phyloP scores from a whole-genome alignment of 2,329 filamentous ascomycete species.

The Colletotrichum kahawae region DNA sequence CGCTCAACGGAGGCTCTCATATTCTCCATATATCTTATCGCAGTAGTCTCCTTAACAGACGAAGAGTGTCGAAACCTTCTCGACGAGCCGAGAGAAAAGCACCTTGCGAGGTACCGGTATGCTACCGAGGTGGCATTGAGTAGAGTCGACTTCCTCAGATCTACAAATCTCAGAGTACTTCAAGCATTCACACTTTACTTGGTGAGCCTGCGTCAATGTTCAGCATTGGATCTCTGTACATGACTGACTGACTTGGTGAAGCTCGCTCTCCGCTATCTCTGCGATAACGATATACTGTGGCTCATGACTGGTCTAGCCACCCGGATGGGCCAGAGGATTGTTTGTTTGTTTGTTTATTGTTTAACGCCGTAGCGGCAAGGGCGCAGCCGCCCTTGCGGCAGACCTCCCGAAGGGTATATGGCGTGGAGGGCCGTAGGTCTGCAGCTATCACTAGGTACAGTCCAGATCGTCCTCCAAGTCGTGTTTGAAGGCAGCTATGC shows the following conservation, averaged over 20 bases:
- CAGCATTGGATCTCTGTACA: background rate
- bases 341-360: too few relatives aligned
- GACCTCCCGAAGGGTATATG: too few relatives aligned
- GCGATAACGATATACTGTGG: constrained; percentile 64
- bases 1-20: constrained; percentile 63
- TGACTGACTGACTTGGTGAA: constrained; percentile 34
- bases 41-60: constrained; percentile 61
- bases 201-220: constrained; percentile 37
- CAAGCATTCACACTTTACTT: constrained; percentile 64
- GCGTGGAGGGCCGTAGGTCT: too few relatives aligned
- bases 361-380: too few relatives aligned
- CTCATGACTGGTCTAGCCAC: constrained; percentile 66
- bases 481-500: too few relatives aligned
- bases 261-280: constrained; percentile 60
- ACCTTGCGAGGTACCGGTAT: constrained; percentile 54
- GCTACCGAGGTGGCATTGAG: constrained; percentile 55
- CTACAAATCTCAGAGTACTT: constrained; percentile 60
- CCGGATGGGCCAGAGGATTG: constrained; percentile 70
- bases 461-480: too few relatives aligned
- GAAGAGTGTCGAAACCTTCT: constrained; percentile 59
- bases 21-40: constrained; percentile 65
- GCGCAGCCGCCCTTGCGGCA: too few relatives aligned
- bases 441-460: too few relatives aligned
- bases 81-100: constrained; percentile 51
- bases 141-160: constrained; percentile 62